These are phyloP conservation scores for Musa acuminata DNA, from an alignment of 176 grass and related monocot genomes.

Conservation along the genomic window DNA sequence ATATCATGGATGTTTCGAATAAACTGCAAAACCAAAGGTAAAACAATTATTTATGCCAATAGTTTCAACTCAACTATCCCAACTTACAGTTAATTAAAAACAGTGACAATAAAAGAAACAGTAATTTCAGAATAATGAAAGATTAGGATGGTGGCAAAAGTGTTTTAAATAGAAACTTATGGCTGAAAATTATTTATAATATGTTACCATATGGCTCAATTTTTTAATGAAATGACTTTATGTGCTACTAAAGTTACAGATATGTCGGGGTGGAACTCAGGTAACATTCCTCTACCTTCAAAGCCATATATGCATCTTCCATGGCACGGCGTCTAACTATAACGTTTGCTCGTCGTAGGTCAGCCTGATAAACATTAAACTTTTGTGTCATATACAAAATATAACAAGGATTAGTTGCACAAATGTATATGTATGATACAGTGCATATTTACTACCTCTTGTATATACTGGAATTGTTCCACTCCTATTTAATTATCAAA, in stretches of 20 bases:
- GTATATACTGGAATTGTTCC: too few species aligned
- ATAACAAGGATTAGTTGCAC: neutral
- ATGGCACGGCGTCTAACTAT: constrained; percentile 73
- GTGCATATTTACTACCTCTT: too few species aligned
- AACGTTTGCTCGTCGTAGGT: constrained; percentile 76
- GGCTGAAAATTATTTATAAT: neutral
- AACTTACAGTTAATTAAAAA: neutral
- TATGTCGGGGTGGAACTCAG: neutral
- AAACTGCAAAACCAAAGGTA: constrained; percentile 60
- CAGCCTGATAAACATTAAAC: constrained; percentile 43
- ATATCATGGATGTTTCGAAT: constrained; percentile 83
- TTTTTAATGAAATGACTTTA: neutral
- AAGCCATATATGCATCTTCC: constrained; percentile 94
- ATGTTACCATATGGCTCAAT: neutral
- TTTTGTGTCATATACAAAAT: neutral
- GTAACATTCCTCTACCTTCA: constrained; percentile 49
- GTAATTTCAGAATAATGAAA: neutral
- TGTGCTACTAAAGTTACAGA: neutral
- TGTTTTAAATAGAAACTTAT: neutral
- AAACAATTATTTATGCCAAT: neutral
- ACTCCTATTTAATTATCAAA: too few species aligned
- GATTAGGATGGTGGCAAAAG: neutral
- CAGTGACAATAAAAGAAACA: neutral
- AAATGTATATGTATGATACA: too few species aligned
- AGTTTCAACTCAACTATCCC: too few species aligned